These are phyloP conservation scores for Irpex rosettiformis DNA, from an alignment of 1,284 basidiomycete species.

Conservation along the genomic window DNA sequence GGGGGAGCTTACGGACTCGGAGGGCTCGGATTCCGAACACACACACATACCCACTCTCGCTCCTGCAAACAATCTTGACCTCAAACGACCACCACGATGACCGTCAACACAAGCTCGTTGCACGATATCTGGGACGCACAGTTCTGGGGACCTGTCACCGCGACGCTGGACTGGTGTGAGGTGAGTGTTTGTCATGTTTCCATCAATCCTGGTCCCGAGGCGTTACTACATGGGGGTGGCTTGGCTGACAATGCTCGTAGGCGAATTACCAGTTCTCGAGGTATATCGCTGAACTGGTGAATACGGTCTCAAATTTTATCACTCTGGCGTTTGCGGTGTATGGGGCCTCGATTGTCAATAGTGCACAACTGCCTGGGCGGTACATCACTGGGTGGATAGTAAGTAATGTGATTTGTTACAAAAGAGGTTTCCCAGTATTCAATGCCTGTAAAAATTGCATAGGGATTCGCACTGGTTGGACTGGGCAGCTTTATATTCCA, in stretches of 20 bases:
- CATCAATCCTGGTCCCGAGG: background rate
- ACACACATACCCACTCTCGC: too few relatives aligned
- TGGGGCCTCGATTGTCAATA: constrained; percentile 36
- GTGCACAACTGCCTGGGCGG: constrained; percentile 44
- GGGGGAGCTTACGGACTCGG: background rate
- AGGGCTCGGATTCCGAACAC: background rate
- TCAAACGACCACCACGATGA: background rate
- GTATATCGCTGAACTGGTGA: constrained; percentile 66
- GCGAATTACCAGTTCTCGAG: constrained; percentile 69
- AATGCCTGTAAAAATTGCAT: background rate
- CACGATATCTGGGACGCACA: constrained; percentile 8
- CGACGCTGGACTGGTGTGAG: constrained; percentile 72
- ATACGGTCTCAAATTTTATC: constrained; percentile 60
- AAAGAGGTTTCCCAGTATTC: constrained; percentile 2
- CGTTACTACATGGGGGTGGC: too few relatives aligned
- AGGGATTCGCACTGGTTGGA: constrained; percentile 61
- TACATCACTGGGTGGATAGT: constrained; percentile 53
- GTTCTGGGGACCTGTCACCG: constrained; percentile 60
- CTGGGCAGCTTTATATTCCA: constrained; percentile 68
- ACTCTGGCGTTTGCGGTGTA: constrained; percentile 47
- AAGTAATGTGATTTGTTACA: constrained; percentile 18
- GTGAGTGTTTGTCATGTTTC: constrained; percentile 30
- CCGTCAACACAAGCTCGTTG: constrained; percentile 1
- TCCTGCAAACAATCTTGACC: too few relatives aligned
- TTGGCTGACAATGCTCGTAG: too few relatives aligned